These are phyloP conservation scores for Nemania diffusa DNA, from an alignment of 2,329 filamentous ascomycete genomes.

Conservation along the genomic window DNA sequence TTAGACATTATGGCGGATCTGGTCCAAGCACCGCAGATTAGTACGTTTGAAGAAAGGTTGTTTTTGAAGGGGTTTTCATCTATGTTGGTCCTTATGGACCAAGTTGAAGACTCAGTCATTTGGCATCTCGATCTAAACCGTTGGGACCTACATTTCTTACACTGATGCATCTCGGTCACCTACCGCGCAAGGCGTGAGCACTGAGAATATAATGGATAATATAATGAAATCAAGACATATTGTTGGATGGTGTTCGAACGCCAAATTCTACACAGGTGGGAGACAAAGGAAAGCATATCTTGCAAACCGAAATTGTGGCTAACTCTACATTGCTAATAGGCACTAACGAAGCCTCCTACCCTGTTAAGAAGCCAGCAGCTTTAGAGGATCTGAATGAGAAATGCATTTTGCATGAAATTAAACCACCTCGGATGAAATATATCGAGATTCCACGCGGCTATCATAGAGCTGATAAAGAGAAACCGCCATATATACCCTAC, in stretches of 20 bases:
- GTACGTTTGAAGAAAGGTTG: not conserved
- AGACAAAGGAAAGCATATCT: not conserved
- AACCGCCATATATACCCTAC: not conserved
- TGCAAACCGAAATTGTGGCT: not conserved
- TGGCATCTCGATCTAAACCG: not conserved
- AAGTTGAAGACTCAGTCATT: not conserved
- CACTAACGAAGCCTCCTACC: not conserved
- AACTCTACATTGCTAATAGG: not conserved
- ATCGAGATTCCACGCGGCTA: not conserved
- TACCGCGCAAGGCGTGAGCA: not conserved
- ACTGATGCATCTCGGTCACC: not conserved
- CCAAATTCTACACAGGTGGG: slow-evolving; percentile 13
- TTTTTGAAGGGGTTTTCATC: not conserved
- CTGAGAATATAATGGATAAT: not conserved
- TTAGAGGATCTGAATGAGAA: not conserved
- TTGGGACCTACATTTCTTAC: not conserved
- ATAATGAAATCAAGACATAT: not conserved
- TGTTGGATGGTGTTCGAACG: not conserved
- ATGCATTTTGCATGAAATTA: not conserved
- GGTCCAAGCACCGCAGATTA: not conserved
- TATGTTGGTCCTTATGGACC: not conserved
- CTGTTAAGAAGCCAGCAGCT: slow-evolving; percentile 3
- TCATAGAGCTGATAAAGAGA: slow-evolving; percentile 1
- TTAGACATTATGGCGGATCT: not conserved
- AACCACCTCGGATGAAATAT: not conserved